Conservation (phyloP, 768 basidiomycete genomes). For the Boletales sp. region DNA sequence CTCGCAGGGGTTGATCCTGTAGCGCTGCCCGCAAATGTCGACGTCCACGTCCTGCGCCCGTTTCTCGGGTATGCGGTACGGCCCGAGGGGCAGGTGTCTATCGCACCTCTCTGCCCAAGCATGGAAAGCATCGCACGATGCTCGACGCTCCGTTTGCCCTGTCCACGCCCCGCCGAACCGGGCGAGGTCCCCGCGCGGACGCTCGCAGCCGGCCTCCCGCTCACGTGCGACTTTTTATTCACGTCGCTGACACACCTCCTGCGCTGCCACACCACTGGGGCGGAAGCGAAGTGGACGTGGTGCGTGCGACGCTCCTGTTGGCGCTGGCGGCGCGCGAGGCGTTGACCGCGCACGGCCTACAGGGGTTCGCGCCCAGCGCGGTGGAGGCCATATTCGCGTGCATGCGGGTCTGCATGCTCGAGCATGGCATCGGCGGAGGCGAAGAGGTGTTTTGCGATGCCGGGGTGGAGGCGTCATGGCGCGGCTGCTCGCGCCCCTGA, state of each 20-base stretch:
- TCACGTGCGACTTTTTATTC: constrained; percentile 62
- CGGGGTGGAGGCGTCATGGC: constrained; percentile 57
- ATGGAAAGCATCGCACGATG: constrained; percentile 53
- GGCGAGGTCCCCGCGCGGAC: neutral
- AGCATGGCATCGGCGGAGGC: constrained; percentile 55
- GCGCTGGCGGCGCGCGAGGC: constrained; percentile 47
- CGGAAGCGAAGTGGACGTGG: constrained; percentile 74
- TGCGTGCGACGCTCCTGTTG: constrained; percentile 66
- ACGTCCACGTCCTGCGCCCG: constrained; percentile 35
- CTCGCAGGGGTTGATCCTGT: constrained; percentile 13
- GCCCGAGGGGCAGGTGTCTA: constrained; percentile 36
- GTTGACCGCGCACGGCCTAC: constrained; percentile 40
- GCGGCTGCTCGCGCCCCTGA: constrained; percentile 58
- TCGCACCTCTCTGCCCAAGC: constrained; percentile 51
- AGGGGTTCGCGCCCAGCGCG: constrained; percentile 24
- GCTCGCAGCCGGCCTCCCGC: constrained; percentile 39
- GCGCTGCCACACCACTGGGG: constrained; percentile 70
- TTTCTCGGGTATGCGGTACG: constrained; percentile 52
- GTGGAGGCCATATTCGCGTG: constrained; percentile 60
- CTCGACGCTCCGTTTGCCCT: constrained; percentile 49
- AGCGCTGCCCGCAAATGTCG: constrained; percentile 31
- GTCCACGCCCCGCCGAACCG: neutral
- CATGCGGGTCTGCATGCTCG: constrained; percentile 96
- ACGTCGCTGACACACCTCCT: constrained; percentile 74
- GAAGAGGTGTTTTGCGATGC: constrained; percentile 80